Conservation (phyloP, 1,139 yeast genomes). For the Casaregolazyma lundiana region DNA sequence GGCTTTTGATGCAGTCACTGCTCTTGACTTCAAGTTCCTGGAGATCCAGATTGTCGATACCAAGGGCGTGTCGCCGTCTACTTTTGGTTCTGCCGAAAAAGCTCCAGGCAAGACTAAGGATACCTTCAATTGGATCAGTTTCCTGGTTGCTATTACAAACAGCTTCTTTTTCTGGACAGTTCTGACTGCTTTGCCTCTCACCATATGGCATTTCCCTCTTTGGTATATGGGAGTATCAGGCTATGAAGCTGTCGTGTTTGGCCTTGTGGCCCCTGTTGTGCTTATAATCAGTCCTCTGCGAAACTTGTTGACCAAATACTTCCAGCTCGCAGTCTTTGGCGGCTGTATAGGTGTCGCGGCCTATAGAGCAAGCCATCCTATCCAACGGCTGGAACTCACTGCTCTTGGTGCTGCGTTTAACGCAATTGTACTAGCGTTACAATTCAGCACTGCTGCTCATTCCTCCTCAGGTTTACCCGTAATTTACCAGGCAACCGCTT, state of each 20-base stretch:
- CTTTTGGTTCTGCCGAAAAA: slow-evolving; percentile 10
- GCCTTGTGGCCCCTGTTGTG: slow-evolving; percentile 53
- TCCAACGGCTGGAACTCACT: slow-evolving; percentile 57
- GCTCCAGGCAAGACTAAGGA: slow-evolving; percentile 19
- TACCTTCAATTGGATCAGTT: slow-evolving; percentile 28
- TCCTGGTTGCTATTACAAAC: slow-evolving; percentile 30
- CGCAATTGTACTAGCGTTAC: slow-evolving; percentile 58
- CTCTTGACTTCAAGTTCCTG: slow-evolving; percentile 59
- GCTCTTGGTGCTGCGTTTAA: slow-evolving; percentile 66
- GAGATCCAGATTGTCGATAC: slow-evolving; percentile 43
- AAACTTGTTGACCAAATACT: slow-evolving; percentile 43
- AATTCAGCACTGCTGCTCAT: slow-evolving; percentile 46
- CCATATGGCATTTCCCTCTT: slow-evolving; percentile 95
- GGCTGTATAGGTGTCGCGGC: slow-evolving; percentile 73
- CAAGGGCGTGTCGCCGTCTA: slow-evolving; percentile 26
- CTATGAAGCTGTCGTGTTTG: slow-evolving; percentile 68
- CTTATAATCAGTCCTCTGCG: slow-evolving; percentile 53
- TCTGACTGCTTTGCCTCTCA: slow-evolving; percentile 69
- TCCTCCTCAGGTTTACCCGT: slow-evolving; percentile 35
- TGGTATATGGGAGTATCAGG: slow-evolving; percentile 99
- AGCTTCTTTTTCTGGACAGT: slow-evolving; percentile 77
- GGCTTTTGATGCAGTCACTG: slow-evolving; percentile 76
- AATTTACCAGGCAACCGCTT: slow-evolving; percentile 54
- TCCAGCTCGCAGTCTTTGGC: slow-evolving; percentile 52
- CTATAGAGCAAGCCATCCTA: slow-evolving; percentile 63